Evolutionary conservation across 441 rosid genomes (phyloP), one percentile per base, ranked within the genome.

Genomic region (Erodium texanum): DNA sequence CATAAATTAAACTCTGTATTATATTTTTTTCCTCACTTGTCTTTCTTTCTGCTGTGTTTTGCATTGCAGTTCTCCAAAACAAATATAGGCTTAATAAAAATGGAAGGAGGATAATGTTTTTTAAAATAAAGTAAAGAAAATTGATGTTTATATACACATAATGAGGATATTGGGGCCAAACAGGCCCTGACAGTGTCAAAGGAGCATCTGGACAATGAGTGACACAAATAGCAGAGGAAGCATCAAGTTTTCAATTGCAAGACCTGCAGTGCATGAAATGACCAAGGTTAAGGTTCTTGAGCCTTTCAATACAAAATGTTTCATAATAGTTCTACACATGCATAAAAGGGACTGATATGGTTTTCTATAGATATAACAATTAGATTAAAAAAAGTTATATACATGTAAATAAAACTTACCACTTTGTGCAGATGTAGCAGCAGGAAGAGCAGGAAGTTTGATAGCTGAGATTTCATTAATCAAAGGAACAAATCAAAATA

Each of bases 391-490:
- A 19, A n/a, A 62, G 4, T n/a, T 24, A 29, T 24, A 7, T 24
- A 23, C 24, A 1, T 1, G 24, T 45, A 38, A 54, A 56, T 12
- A 16, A 62, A 0, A 12, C 73, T 75, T 69, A 79, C 82, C 72
- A 0, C 18, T n/a, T 59, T 76, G 82, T 10, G 75, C 66, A 38
- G 78, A 76, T 24, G 74, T 68, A 43, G 76, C 72, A 9, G 75
- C 27, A 14, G 82, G 82, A 71, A 71, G 82, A 16, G 74, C 74
- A 0, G 82, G 79, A 62, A 76, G 64, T 69, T 71, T 79, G n/a
- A 65, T 56, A 69, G 79, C 82, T 79, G 76, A 71, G 71, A 73
- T 22, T 23, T 63, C 36, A 65, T 50, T 45, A 70, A 70, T 66
- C 36, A 36, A 66, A 58, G 27, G 63, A 24, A 50, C 20, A 43